Evolutionary conservation across 345 rosid species (phyloP).

Genomic region (Durio zibethinus): DNA sequence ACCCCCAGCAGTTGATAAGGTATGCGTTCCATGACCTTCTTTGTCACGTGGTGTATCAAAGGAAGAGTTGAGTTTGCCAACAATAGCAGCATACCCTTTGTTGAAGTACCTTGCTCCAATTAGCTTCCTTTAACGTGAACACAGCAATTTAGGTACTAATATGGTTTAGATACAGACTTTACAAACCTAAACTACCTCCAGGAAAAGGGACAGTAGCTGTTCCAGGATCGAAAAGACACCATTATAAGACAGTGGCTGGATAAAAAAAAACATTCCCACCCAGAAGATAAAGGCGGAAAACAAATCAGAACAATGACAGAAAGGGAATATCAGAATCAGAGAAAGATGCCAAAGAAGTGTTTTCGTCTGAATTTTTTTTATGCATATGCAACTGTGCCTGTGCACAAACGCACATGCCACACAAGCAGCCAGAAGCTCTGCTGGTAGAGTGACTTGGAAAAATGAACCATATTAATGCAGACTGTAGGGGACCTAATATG

Average conservation of each 20-base stretch:
- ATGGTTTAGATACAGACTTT: background rate
- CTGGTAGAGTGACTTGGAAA: background rate
- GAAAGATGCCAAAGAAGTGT: background rate
- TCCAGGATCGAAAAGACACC: slow-evolving; percentile 7
- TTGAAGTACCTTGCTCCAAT: slow-evolving; percentile 63
- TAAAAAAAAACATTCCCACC: background rate
- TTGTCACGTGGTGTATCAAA: slow-evolving; percentile 63
- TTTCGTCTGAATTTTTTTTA: background rate
- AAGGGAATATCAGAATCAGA: slow-evolving; percentile 1
- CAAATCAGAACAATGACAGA: background rate
- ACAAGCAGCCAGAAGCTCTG: slow-evolving; percentile 5
- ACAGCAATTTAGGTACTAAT: background rate
- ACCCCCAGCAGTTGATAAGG: slow-evolving; percentile 83
- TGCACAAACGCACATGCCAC: background rate
- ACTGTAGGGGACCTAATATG: background rate
- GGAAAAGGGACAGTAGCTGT: background rate
- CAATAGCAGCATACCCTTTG: slow-evolving; percentile 44
- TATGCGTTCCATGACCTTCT: slow-evolving; percentile 87
- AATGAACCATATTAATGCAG: background rate
- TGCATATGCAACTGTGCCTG: background rate
- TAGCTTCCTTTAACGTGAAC: slow-evolving; percentile 51
- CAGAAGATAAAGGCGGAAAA: background rate
- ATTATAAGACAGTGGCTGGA: slow-evolving; percentile 6
- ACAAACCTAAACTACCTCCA: background rate
- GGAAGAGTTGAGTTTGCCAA: slow-evolving; percentile 43